Percentiles rank a stretch among this genome's conserved stretches.
phyloP scores from a whole-genome alignment of 306 rosid species.

The Pyrus betulifolia region DNA sequence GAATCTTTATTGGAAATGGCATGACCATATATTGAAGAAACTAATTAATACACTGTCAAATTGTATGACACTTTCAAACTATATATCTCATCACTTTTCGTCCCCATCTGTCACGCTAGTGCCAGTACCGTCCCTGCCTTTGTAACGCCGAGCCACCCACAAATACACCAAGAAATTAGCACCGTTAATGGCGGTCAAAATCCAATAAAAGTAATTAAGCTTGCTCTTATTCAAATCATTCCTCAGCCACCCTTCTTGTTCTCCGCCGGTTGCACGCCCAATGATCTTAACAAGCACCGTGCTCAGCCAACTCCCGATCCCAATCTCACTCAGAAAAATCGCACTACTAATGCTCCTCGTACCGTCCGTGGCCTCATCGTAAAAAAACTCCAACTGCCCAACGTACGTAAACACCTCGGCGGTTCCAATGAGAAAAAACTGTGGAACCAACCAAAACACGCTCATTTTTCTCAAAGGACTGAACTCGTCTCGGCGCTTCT shows the following conservation, averaged over 20 bases:
- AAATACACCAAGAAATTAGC: constrained; percentile 36
- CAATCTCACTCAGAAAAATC: constrained; percentile 39
- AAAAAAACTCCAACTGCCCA: constrained; percentile 64
- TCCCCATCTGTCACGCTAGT: constrained; percentile 12
- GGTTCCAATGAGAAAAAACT: constrained; percentile 39
- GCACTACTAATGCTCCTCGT: constrained; percentile 56
- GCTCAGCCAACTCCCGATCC: constrained; percentile 55
- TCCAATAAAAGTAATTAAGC: constrained; percentile 50
- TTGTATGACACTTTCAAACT: no score
- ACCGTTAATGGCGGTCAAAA: constrained; percentile 25
- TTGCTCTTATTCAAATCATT: constrained; percentile 29
- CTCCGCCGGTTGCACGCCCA: constrained; percentile 26
- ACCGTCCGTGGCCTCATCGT: constrained; percentile 60
- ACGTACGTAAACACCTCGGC: constrained; percentile 65
- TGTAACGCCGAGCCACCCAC: constrained; percentile 22
- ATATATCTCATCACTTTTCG: background rate
- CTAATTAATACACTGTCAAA: no score
- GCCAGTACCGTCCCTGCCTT: constrained; percentile 4
- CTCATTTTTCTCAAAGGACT: constrained; percentile 19
- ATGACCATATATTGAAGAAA: no score
- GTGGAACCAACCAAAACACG: constrained; percentile 61
- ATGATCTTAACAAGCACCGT: constrained; percentile 38
- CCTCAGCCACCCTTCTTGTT: constrained; percentile 39
- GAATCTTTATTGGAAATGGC: background rate
- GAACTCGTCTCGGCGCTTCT: constrained; percentile 25